Conservation (phyloP, 495 filamentous ascomycete species). For the Penicillium roqueforti region DNA sequence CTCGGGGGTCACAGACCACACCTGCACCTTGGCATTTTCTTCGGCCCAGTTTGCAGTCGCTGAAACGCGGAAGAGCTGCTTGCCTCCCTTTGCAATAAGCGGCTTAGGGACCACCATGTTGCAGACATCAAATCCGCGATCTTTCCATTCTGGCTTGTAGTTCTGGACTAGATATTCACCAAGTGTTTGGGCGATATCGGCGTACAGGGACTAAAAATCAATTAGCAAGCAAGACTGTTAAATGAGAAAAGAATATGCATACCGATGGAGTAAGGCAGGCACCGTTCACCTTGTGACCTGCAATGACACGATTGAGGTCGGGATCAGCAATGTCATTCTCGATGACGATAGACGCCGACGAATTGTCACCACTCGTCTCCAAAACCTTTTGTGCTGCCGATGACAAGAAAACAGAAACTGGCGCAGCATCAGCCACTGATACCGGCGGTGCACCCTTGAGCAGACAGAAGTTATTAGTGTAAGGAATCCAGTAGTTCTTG, state of each 20-base stretch:
- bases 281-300: slow-evolving; percentile 72
- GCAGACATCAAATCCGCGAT: slow-evolving; percentile 56
- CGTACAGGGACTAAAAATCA: slow-evolving; percentile 55
- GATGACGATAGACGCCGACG: slow-evolving; percentile 53
- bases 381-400: slow-evolving; percentile 48
- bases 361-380: slow-evolving; percentile 51
- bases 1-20: slow-evolving; percentile 42
- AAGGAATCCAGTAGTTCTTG: slow-evolving; percentile 81
- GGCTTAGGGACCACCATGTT: slow-evolving; percentile 67
- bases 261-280: slow-evolving; percentile 51
- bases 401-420: slow-evolving; percentile 38
- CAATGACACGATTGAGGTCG: slow-evolving; percentile 56
- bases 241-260: slow-evolving; percentile 17
- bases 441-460: slow-evolving; percentile 39
- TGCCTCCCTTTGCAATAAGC: slow-evolving; percentile 56
- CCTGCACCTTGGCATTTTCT: slow-evolving; percentile 25
- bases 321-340: slow-evolving; percentile 64
- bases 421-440: slow-evolving; percentile 21
- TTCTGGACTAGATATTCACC: slow-evolving; percentile 63
- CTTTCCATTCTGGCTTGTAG: slow-evolving; percentile 48
- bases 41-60: slow-evolving; percentile 35
- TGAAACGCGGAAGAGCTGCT: slow-evolving; percentile 44
- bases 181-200: slow-evolving; percentile 72
- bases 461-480: slow-evolving; percentile 56
- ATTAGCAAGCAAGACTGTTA: background rate